Conservation (phyloP, 352 stramenopile species). For the Phytophthora rubi region DNA sequence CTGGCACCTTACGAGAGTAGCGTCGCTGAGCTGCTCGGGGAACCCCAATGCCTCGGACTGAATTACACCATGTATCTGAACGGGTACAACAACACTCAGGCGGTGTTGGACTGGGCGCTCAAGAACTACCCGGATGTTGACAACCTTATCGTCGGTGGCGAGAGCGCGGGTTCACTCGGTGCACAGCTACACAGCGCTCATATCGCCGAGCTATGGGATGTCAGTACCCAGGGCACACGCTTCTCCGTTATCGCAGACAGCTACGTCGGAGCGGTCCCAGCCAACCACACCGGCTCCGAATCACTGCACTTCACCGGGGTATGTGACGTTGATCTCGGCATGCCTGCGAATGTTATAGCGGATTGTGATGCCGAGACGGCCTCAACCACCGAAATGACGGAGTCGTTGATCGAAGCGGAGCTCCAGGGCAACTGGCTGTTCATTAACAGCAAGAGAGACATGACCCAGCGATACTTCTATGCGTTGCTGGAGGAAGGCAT, state of each 20-base stretch:
- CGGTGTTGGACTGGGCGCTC: constrained; percentile 54
- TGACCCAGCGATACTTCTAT: constrained; percentile 52
- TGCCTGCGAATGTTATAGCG: constrained; percentile 24
- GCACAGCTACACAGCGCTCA: constrained; percentile 43
- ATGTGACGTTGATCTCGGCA: constrained; percentile 36
- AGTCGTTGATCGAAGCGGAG: constrained; percentile 34
- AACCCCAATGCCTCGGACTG: constrained; percentile 32
- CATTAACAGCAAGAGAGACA: constrained; percentile 53
- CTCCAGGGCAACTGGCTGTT: constrained; percentile 47
- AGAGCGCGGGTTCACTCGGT: constrained; percentile 55
- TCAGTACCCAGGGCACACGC: constrained; percentile 41
- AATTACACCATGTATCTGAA: constrained; percentile 55
- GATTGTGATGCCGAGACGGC: constrained; percentile 38
- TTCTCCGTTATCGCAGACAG: constrained; percentile 58
- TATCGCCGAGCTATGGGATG: constrained; percentile 53
- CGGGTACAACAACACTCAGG: constrained; percentile 61
- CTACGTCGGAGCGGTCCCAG: constrained; percentile 52
- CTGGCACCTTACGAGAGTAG: constrained; percentile 21
- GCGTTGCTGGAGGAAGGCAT: constrained; percentile 45
- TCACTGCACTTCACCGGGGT: constrained; percentile 46
- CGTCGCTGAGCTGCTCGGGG: constrained; percentile 36
- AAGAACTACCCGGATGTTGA: constrained; percentile 60
- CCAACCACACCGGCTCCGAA: constrained; percentile 34
- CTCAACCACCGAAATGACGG: constrained; percentile 39
- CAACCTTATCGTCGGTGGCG: constrained; percentile 52